Percentiles rank a stretch among this genome's conserved stretches.
These are phyloP conservation scores for Neophaeococcomyces mojaviensis DNA, from an alignment of 2,329 filamentous ascomycete species.

Conservation along the genomic window DNA sequence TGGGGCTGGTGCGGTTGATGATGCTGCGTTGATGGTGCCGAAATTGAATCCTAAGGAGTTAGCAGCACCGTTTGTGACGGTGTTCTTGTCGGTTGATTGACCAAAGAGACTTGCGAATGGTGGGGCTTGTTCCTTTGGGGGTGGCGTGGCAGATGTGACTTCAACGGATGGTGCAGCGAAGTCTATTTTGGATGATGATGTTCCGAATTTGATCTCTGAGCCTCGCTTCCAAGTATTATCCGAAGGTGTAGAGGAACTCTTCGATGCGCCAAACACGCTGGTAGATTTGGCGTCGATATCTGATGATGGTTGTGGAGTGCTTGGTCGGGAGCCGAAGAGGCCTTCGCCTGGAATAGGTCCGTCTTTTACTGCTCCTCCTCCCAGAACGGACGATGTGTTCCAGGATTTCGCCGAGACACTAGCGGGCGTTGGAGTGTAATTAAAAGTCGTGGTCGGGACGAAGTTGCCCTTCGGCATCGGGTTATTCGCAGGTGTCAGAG, in stretches of 20 bases:
- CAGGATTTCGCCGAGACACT: conserved; percentile 9
- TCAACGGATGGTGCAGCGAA: conserved; percentile 19
- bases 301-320: conserved; percentile 19
- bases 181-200: conserved; percentile 16
- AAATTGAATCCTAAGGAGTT: conserved; percentile 33
- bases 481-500: conserved; percentile 16
- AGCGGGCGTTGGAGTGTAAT: conserved; percentile 17
- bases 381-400: conserved; percentile 19
- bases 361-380: conserved; percentile 13
- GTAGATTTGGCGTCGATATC: conserved; percentile 7
- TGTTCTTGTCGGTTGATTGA: conserved; percentile 13
- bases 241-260: conserved; percentile 14
- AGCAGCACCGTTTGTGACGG: conserved; percentile 16
- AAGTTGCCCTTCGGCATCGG: conserved; percentile 11
- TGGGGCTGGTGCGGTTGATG: conserved; percentile 13
- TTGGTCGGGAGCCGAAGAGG: conserved; percentile 26
- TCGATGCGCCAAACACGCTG: conserved; percentile 10
- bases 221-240: conserved; percentile 44
- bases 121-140: conserved; percentile 21
- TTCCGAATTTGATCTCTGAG: conserved; percentile 42
- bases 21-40: conserved; percentile 21
- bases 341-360: conserved; percentile 22
- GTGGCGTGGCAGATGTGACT: conserved; percentile 25
- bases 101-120: conserved; percentile 28
- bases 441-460: conserved; percentile 20